These are phyloP conservation scores for Sordariomycetes sp. DNA, from an alignment of 2,329 filamentous ascomycete species.

Conservation along the genomic window DNA sequence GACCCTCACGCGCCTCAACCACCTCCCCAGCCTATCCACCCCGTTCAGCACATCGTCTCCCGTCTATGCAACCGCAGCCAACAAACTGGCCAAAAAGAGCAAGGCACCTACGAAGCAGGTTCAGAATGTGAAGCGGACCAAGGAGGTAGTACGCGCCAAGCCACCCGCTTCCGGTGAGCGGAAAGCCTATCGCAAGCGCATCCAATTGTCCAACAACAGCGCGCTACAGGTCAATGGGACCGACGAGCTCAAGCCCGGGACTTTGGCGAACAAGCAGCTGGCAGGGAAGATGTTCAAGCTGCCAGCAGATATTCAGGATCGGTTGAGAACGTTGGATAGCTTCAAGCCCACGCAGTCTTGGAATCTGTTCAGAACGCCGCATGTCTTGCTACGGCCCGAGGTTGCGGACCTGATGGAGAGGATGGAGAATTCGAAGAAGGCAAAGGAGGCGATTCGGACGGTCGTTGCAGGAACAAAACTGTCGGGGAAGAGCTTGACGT, in stretches of 20 bases:
- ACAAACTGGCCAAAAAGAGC: conserved; percentile 10
- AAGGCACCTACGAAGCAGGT: neutral
- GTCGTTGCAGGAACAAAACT: conserved; percentile 66
- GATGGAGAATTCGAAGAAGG: conserved; percentile 45
- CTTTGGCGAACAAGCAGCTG: conserved; percentile 43
- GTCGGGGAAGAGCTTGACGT: conserved; percentile 78
- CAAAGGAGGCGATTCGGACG: conserved; percentile 48
- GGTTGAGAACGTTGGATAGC: conserved; percentile 72
- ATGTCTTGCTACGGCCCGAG: conserved; percentile 69
- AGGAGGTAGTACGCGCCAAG: conserved; percentile 33
- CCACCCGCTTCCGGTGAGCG: conserved; percentile 67
- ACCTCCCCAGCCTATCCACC: conserved; percentile 10
- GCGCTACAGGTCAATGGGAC: conserved; percentile 69
- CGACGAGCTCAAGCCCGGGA: conserved; percentile 46
- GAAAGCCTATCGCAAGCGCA: conserved; percentile 77
- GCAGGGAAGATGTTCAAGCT: conserved; percentile 62
- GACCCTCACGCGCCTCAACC: conserved; percentile 20
- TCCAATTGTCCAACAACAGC: conserved; percentile 90
- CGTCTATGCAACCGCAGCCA: conserved; percentile 11
- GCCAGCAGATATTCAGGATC: conserved; percentile 62
- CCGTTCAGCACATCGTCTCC: conserved; percentile 32
- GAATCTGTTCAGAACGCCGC: conserved; percentile 76
- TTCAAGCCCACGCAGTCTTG: conserved; percentile 90
- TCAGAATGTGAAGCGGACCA: conserved; percentile 18
- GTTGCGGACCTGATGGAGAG: conserved; percentile 60